Base-by-base conservation (phyloP, 345 rosid species). In the Eucalyptus cloeziana region DNA sequence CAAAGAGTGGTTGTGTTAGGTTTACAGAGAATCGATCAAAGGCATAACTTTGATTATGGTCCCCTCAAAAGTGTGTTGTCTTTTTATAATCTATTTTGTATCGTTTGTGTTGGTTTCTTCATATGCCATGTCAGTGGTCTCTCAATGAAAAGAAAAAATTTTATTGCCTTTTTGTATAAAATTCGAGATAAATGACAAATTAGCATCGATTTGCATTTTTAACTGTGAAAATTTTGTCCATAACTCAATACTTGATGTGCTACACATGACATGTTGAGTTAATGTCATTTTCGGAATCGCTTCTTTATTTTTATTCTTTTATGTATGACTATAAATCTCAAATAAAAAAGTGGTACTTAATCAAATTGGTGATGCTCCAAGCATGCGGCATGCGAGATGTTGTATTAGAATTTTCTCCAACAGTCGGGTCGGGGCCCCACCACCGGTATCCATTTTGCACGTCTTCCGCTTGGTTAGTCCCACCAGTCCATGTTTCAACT, bases 161-260 rank as follows among this genome's bases (percentile, higher is more conserved):
- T 4, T 64, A 10, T 33, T 71, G 27, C 14, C 8, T 19, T 37
- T 19, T 2, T 19, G 27, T 71, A 16, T 37, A 37, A 69, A 33
- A 0, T 37, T 31, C 1, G 1, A 69, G 2, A 69, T 33, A 33
- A 10, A 40, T 21, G 47, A 37, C 7, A 71, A 71, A 37, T 69
- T 2, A 17, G 4, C 7, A 33, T 3, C 0, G 2, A 9, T 37
- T 0, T 37, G 0, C 7, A 21, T 37, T 19, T 71, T 21, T 6
- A 40, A 76, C 5, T 0, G 2, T 10, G 27, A 44, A 40, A 21
- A 37, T 76, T 40, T 71, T 37, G 83, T 5, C 47, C 83, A 37
- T 37, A 44, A 13, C 27, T 33, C 80, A 69, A 69, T 69, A 8
- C 44, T 33, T 17, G 25, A 69, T 17, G 80, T 69, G 43, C 44